Evolutionary conservation across 2,329 filamentous ascomycete species (phyloP), one percentile per base, ranked within the genome.

Genomic region (Pseudopyrenochaeta lycopersici): DNA sequence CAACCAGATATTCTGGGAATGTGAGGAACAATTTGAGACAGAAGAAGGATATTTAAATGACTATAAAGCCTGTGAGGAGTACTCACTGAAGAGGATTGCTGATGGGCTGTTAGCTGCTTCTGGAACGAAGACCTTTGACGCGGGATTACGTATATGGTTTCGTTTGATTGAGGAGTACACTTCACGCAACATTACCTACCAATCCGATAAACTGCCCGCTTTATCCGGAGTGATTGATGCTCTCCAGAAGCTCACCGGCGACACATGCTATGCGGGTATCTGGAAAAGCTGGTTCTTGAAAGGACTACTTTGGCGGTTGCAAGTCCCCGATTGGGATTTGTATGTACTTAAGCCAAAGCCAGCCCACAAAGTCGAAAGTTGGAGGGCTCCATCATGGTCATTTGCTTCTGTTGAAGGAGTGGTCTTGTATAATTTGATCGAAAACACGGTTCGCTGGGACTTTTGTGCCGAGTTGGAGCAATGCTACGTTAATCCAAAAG

Each of bases 301-400:
- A 20, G 48, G 52, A n/a, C 48, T 58, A 7, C 33, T 58, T 11
- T 58, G 55, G 55, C n/a, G n/a, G n/a, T n/a, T n/a, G n/a, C n/a
- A n/a, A n/a, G n/a, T n/a, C n/a, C n/a, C n/a, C n/a, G n/a, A n/a
- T n/a, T n/a, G n/a, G n/a, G n/a, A n/a, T n/a, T n/a, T n/a, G n/a
- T 27, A 27, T 9, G 23, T 9, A 4, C 4, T 5, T 4, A 23
- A 14, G 7, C 20, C 49, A 7, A 56, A 52, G 38, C 20, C 20
- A n/a, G 20, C 48, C 7, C 10, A 23, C n/a, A 18, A 39, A 7
- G 11, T 41, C 2, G 40, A 46, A 14, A 32, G 29, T 0, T 58
- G 35, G 38, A 32, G 35, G 2, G 55, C 55, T 1, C 55, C 55
- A 7, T 58, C 55, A 4, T 58, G 55, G 55, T 58, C 55, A 1